Base-by-base conservation (phyloP, 495 filamentous ascomycete species). In the Beverwykella pulmonaria region DNA sequence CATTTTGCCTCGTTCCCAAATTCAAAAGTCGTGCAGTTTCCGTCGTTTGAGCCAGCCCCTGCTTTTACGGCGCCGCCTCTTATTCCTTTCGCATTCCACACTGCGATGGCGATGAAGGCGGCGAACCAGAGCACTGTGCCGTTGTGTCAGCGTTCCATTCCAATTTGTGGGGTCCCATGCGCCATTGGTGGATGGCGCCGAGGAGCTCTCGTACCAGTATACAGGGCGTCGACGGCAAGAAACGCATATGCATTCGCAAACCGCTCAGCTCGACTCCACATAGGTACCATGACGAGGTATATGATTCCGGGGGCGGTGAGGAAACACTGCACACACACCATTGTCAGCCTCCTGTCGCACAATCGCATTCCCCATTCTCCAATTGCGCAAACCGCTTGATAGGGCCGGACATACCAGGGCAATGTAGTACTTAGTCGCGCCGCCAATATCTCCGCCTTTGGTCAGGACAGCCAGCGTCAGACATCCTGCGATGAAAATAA, bases 181-280 rank as follows among this genome's bases (percentile, higher is more conserved):
- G 30, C 30, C 30, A 34, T 34, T 34, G 8, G 39, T 44, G 39
- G 39, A 14, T 4, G 39, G 61, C 32, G 46, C 2, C 20, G 19
- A 26, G 58, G 26, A 32, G 27, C 19, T 19, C 15, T 30, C 59
- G 52, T 67, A 71, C 76, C 2, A 46, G 84, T 77, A 74, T 88
- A 93, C 29, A 93, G 54, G 2, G 80, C 77, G 74, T 98, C 93
- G 49, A 95, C 78, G 5, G 81, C 82, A 20, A 88, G 84, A 76
- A 96, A 91, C 56, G 85, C 92, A 74, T 94, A 92, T 10, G 91
- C 88, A 68, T 96, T 87, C 49, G 90, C 90, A 66, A 92, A 85
- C 70, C 86, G 87, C 29, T 85, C 83, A 29, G 92, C 90, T 63
- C 92, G 87, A n/a, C 86, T 82, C 81, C 91, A 97, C 72, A 91